Percentiles rank a stretch among this genome's conserved stretches.
Evolutionary conservation across 1,284 basidiomycete species (phyloP).

Genomic region (Ustilago bromivora): DNA sequence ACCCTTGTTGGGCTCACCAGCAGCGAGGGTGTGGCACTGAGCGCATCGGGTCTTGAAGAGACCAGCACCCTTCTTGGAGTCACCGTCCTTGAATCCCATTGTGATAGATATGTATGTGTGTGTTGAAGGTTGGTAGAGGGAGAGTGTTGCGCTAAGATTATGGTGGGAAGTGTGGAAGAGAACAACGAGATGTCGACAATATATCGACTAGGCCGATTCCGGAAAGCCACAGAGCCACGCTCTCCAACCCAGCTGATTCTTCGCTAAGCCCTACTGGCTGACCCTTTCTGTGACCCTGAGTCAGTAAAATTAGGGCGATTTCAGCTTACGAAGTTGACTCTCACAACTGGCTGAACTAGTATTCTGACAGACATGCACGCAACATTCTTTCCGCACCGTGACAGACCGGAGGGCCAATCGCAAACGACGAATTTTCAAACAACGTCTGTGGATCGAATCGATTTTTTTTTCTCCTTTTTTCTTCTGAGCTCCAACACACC

Average conservation of each 20-base stretch:
- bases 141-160: slow-evolving; percentile 4
- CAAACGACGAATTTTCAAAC: slow-evolving; percentile 3
- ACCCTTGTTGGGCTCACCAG: slow-evolving; percentile 82
- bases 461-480: neutral
- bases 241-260: neutral
- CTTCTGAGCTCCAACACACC: neutral
- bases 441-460: slow-evolving; percentile 3
- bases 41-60: slow-evolving; percentile 84
- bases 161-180: slow-evolving; percentile 9
- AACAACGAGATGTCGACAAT: neutral
- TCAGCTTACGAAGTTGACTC: slow-evolving; percentile 32
- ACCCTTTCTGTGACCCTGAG: slow-evolving; percentile 10
- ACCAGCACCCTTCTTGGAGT: slow-evolving; percentile 65
- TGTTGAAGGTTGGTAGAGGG: neutral
- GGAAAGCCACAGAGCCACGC: slow-evolving; percentile 1
- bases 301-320: slow-evolving; percentile 10
- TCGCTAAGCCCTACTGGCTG: slow-evolving; percentile 5
- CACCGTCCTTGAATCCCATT: slow-evolving; percentile 63
- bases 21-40: slow-evolving; percentile 92
- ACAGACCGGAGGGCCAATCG: slow-evolving; percentile 13
- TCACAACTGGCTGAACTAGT: neutral
- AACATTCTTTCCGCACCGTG: neutral
- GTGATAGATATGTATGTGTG: slow-evolving; percentile 21
- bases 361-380: neutral
- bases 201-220: slow-evolving; percentile 16